Percentiles rank a stretch among this genome's conserved stretches.
phyloP scores from a whole-genome alignment of 116 monocot genomes.

The Thalassia testudinum region DNA sequence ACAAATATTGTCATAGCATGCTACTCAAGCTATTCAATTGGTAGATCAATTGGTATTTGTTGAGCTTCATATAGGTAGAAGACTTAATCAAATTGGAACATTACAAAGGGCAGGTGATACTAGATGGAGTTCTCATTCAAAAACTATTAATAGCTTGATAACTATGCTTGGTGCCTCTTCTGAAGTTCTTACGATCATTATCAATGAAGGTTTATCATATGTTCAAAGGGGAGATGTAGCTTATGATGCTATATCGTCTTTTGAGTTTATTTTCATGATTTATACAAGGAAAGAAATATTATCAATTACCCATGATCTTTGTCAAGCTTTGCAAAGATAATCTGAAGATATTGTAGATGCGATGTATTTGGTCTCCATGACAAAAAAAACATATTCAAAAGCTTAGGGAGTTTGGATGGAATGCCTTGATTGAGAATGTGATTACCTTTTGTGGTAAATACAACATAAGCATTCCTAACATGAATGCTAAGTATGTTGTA shows the following conservation, averaged over 20 bases:
- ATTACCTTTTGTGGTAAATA: not conserved
- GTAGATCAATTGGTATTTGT: not conserved
- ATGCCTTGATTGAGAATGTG: not conserved
- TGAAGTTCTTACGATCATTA: not conserved
- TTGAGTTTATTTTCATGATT: slow-evolving; percentile 4
- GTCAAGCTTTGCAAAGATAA: no score
- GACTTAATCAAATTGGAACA: not conserved
- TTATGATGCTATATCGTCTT: not conserved
- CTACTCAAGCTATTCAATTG: slow-evolving; percentile 2
- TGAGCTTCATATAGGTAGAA: slow-evolving; percentile 5
- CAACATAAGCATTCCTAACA: not conserved
- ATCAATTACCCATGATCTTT: no score
- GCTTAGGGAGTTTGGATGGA: no score
- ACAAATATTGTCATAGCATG: not conserved
- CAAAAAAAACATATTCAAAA: not conserved
- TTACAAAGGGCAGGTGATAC: slow-evolving; percentile 5
- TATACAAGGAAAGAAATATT: not conserved
- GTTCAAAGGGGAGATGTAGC: not conserved
- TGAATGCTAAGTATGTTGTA: not conserved
- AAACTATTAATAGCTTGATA: slow-evolving; percentile 2
- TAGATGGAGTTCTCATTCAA: slow-evolving; percentile 4
- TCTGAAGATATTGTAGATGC: no score
- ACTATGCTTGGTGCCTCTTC: not conserved
- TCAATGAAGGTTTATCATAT: no score
- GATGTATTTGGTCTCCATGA: no score